These are phyloP conservation scores for Hemileia vastatrix DNA, from an alignment of 1,284 basidiomycete species.

Conservation along the genomic window DNA sequence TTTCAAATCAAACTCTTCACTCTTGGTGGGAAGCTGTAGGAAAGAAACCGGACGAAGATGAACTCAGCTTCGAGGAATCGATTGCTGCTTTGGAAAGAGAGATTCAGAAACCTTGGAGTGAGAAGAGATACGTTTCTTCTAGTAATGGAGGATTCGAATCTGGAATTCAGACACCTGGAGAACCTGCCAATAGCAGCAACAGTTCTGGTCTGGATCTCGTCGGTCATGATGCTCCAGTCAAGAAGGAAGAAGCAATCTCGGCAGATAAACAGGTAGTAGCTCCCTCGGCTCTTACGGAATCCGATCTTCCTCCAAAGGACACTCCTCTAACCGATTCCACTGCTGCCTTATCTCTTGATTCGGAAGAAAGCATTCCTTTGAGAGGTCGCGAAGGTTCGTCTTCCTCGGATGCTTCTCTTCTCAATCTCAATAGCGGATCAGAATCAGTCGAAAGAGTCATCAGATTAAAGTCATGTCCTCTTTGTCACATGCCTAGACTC, in stretches of 20 bases:
- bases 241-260: constrained; percentile 1
- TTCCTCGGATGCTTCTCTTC: neutral
- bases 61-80: constrained; percentile 67
- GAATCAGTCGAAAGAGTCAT: constrained; percentile 84
- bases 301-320: neutral
- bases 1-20: constrained; percentile 69
- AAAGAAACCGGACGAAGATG: constrained; percentile 58
- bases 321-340: neutral
- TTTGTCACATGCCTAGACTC: constrained; percentile 79
- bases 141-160: constrained; percentile 17
- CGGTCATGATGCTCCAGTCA: constrained; percentile 28
- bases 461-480: constrained; percentile 83
- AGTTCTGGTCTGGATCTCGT: constrained; percentile 26
- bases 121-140: constrained; percentile 26
- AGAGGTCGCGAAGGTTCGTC: neutral
- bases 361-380: neutral
- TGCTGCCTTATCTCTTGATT: constrained; percentile 1
- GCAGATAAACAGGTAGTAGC: neutral
- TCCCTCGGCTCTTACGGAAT: no score
- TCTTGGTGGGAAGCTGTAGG: constrained; percentile 58
- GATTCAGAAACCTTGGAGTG: no score
- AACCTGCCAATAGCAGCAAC: constrained; percentile 21
- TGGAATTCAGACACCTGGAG: constrained; percentile 28
- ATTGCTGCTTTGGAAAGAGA: constrained; percentile 69
- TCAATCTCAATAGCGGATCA: constrained; percentile 18